Evolutionary conservation across 495 filamentous ascomycete genomes (phyloP), one percentile per base, ranked within the genome.

Genomic region (Lophiostoma macrostomum): DNA sequence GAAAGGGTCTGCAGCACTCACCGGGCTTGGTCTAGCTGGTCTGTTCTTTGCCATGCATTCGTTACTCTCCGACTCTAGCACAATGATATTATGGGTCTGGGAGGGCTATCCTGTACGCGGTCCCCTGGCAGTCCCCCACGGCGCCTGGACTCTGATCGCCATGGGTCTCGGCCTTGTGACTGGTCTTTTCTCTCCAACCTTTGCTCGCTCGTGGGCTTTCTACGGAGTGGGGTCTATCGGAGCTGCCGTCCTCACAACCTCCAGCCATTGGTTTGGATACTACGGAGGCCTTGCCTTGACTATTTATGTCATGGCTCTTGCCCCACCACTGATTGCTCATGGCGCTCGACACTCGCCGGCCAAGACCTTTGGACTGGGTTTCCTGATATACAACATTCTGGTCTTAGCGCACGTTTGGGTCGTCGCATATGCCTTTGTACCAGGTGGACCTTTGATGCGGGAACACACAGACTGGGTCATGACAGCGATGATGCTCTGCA

Each of bases 41-140:
- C 66, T 96, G 16, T 75, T 96, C 61, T 99, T 97, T 60, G 88
- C 77, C n/a, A 74, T 97, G 64, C 91, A 96, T 64, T 96, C 90
- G 1, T 77, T 97, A 12, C 77, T 99, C 22, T 95, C 93, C 0
- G 94, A 99, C 66, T 96, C 91, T 0, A 96, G 93, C 71, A 99
- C 94, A 25, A 97, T 97, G 90, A 96, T 97, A 53, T 77, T 89
- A 20, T 99, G 94, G 94, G 88, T 87, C n/a, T 99, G 94, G 94
- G 90, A 96, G 54, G 94, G 94, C 14, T 97, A 87, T 62, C 94
- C 94, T 31, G 80, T 96, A 42, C 80, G 87, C 38, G 94, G 94
- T 3, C 94, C 94, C 3, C 79, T 96, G 36, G 84, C 91, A 44
- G 90, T 81, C 39, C 87, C 90, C 18, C 90, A 99, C 64, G 94